Conservation (phyloP, 2,329 filamentous ascomycete species). For the Pleomassaria siparia region DNA sequence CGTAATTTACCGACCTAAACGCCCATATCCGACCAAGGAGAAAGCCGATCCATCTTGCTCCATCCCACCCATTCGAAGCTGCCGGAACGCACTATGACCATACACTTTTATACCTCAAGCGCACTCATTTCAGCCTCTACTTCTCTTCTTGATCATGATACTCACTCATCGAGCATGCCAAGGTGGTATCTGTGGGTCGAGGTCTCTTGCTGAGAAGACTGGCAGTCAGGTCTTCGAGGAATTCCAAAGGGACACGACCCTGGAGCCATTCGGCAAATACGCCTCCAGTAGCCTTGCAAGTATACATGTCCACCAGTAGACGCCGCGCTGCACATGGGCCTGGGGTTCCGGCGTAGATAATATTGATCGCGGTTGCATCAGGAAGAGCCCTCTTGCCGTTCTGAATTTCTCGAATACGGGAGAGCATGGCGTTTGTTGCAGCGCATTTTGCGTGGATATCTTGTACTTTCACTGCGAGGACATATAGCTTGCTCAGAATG, state of each 20-base stretch:
- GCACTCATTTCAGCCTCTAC: too few species aligned
- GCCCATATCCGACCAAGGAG: too few species aligned
- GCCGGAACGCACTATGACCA: too few species aligned
- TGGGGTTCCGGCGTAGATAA: background rate
- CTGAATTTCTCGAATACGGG: background rate
- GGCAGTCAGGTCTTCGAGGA: background rate
- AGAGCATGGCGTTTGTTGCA: background rate
- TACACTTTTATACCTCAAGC: too few species aligned
- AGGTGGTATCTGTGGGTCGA: too few species aligned
- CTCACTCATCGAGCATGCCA: too few species aligned
- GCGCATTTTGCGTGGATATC: slow-evolving; percentile 1
- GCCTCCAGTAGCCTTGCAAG: background rate
- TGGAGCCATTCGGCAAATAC: background rate
- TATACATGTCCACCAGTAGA: background rate
- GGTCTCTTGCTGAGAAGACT: background rate
- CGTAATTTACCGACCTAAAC: too few species aligned
- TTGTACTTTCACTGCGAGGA: slow-evolving; percentile 5
- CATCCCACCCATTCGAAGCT: too few species aligned
- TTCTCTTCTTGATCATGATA: too few species aligned
- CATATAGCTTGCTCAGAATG: slow-evolving; percentile 3
- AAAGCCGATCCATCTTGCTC: too few species aligned
- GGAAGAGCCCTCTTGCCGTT: background rate
- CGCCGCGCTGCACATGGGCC: background rate
- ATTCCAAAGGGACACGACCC: background rate
- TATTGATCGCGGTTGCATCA: background rate